Evolutionary conservation across 148 eudicot genomes (phyloP).

Genomic region (Rhododendron mucronatum): DNA sequence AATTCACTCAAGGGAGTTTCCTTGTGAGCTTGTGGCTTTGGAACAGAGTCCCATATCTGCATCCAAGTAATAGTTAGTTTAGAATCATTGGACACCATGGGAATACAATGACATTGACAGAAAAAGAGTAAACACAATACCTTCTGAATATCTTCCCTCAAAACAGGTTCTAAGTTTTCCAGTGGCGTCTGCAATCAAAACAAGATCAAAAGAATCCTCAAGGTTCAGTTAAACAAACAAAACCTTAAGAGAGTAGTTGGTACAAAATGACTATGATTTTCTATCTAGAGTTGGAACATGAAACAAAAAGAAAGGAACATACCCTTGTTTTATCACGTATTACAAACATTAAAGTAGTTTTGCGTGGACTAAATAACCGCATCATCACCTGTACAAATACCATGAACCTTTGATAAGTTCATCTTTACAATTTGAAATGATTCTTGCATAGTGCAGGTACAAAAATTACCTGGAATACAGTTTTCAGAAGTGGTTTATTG

Average conservation of each 20-base stretch:
- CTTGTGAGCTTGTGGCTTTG: conserved; percentile 93
- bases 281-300: background rate
- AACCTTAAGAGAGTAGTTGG: background rate
- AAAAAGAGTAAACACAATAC: conserved; percentile 32
- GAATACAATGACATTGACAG: background rate
- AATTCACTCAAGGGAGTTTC: conserved; percentile 90
- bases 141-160: conserved; percentile 96
- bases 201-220: background rate
- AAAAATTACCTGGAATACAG: conserved; percentile 87
- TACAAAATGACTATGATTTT: background rate
- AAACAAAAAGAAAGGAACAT: conserved; percentile 22
- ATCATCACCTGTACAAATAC: conserved; percentile 76
- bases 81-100: conserved; percentile 5
- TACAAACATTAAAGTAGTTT: conserved; percentile 96
- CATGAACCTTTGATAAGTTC: conserved; percentile 1
- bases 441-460: background rate
- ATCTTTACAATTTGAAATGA: conserved; percentile 12
- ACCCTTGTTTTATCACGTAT: conserved; percentile 99
- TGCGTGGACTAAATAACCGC: conserved; percentile 98
- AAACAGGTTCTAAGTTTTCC: conserved; percentile 90
- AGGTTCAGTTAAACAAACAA: conserved; percentile 1
- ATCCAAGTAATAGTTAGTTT: conserved; percentile 9
- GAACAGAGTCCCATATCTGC: conserved; percentile 98
- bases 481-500: conserved; percentile 93
- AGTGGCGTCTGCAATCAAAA: conserved; percentile 65